These are phyloP conservation scores for Pistacia integerrima DNA, from an alignment of 345 rosid species.

Conservation along the genomic window DNA sequence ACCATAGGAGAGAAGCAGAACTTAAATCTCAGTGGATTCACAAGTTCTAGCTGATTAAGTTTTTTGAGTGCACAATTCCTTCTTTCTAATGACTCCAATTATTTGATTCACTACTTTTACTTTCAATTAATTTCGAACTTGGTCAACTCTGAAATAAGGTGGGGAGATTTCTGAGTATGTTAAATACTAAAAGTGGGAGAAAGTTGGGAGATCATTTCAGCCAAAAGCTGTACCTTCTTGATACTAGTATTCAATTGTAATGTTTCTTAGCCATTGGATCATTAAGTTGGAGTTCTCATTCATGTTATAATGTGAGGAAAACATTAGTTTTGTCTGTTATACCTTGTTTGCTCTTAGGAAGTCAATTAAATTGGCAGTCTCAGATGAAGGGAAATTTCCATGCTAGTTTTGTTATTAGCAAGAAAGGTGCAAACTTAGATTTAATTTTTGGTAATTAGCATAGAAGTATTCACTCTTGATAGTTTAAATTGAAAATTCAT, in stretches of 20 bases:
- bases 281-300: not conserved
- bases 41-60: not conserved
- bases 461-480: not conserved
- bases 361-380: not conserved
- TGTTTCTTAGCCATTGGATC: not conserved
- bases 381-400: not conserved
- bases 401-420: not conserved
- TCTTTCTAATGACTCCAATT: not conserved
- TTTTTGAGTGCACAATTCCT: not conserved
- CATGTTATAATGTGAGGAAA: not conserved
- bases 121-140: not conserved
- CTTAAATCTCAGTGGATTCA: not conserved
- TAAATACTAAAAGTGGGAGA: too few species aligned
- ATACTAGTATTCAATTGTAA: not conserved
- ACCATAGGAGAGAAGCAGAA: not conserved
- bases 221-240: not conserved
- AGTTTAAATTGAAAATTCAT: not conserved
- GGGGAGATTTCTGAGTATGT: not conserved
- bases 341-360: not conserved
- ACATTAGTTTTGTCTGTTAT: not conserved
- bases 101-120: not conserved
- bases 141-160: not conserved
- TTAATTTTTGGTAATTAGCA: not conserved
- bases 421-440: not conserved
- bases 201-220: not conserved